Base-by-base conservation (phyloP, 2,329 filamentous ascomycete genomes). In the Aspergillus thermomutatus region DNA sequence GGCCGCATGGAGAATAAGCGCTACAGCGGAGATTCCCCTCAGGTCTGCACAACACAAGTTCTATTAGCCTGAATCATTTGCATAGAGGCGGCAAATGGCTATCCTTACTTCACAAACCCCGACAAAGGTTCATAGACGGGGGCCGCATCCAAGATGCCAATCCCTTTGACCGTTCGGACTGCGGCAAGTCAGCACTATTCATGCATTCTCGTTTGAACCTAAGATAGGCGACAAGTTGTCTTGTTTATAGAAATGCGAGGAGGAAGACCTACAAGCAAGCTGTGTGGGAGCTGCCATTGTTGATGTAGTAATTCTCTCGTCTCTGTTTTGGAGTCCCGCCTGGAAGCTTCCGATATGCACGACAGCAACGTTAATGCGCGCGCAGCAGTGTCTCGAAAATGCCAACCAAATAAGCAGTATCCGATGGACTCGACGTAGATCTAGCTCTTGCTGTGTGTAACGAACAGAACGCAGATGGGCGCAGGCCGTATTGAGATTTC, bases 21-120 rank as follows among this genome's bases (percentile, higher is more conserved):
- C 90, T 95, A 81, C 92, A 97, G 76, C 94, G 89, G 71, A 96
- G 85, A 79, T 93, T 96, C 73, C 92, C 93, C 82, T 96, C 90
- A 60, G 93, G 92, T 79, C 89, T 91, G 69, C 75, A 58, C 51
- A 9, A 46, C 41, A 50, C 41, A 50, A 45, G 60, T 26, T 50
- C 26, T 14, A 52, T 61, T 47, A 60, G 59, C 63, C 46, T 61
- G 34, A 64, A 49, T 10, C 52, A 23, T n/a, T 47, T 45, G 19
- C 25, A 51, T 6, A n/a, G 28, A 19, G 27, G 21, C 8, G 34
- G 10, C 27, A 47, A 8, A 11, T 7, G 3, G 23, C 25, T 23
- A 49, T 47, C 34, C 61, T 43, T 61, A 86, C 84, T 74, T 82
- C 58, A 75, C 73, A 70, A 97, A 97, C 69, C 89, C 93, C 71